These are phyloP conservation scores for Singerocomus inundabilis DNA, from an alignment of 1,284 basidiomycete genomes.

Conservation along the genomic window DNA sequence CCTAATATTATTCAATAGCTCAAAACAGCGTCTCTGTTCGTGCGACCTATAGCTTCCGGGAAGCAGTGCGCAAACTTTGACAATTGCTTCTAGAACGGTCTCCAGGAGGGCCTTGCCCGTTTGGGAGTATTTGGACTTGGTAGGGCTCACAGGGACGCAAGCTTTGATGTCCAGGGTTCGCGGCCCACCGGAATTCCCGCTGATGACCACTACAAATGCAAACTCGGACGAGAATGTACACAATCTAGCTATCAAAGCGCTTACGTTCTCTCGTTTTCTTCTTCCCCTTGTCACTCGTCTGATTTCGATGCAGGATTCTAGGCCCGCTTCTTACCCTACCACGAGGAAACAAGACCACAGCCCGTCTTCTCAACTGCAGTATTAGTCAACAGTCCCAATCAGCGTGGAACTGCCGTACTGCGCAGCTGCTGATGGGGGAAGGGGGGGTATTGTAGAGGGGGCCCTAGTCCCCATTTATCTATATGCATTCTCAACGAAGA, in stretches of 20 bases:
- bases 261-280: constrained; percentile 2
- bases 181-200: neutral
- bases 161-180: neutral
- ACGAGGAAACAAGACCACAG: neutral
- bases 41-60: neutral
- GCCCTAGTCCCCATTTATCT: neutral
- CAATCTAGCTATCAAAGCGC: neutral
- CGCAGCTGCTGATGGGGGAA: neutral
- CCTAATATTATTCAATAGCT: neutral
- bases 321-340: constrained; percentile 3
- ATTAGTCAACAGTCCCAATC: constrained; percentile 2
- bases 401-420: constrained; percentile 1
- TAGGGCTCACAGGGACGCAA: neutral
- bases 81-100: neutral
- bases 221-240: neutral
- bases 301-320: neutral
- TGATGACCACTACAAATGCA: neutral
- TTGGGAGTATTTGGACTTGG: neutral
- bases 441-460: neutral
- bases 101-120: neutral
- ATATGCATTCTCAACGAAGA: neutral
- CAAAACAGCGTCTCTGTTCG: neutral
- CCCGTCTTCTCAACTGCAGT: neutral
- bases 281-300: neutral
- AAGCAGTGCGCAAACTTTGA: neutral